phyloP scores from a whole-genome alignment of 176 grass and related monocot genomes.

The Triticum urartu region DNA sequence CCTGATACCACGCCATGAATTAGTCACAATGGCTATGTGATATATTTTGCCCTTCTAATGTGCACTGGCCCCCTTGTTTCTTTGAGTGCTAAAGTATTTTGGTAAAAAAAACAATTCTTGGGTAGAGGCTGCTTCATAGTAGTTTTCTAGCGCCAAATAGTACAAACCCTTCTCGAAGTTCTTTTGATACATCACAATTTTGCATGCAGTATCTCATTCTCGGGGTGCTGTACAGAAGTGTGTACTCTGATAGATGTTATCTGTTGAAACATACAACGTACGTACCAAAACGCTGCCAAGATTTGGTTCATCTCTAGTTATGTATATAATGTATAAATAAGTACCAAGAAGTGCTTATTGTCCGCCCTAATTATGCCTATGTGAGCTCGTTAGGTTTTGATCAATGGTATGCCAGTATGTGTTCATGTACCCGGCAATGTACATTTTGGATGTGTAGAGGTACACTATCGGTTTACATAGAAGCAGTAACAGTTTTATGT shows the following conservation, averaged over 20 bases:
- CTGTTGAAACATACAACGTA: not conserved
- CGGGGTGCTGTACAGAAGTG: not conserved
- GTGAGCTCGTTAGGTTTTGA: not conserved
- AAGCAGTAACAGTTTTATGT: not conserved
- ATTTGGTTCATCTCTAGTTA: not conserved
- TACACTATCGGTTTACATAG: not conserved
- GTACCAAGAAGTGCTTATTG: not conserved
- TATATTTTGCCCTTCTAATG: not conserved
- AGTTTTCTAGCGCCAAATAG: not conserved
- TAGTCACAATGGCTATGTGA: not conserved
- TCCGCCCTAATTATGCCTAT: not conserved
- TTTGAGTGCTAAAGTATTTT: constrained; percentile 5
- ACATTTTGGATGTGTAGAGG: not conserved
- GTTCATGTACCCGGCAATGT: not conserved
- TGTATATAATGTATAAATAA: not conserved
- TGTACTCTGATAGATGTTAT: not conserved
- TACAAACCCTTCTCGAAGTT: not conserved
- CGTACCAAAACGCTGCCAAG: not conserved
- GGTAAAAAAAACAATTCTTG: not conserved
- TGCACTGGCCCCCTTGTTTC: not conserved
- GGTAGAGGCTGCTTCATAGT: not conserved
- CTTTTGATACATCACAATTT: not conserved
- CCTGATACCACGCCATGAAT: not conserved
- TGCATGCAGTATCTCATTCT: not conserved
- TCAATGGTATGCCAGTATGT: not conserved